Base-by-base conservation (phyloP, 2,329 filamentous ascomycete genomes). In the Scedosporium aurantiacum region DNA sequence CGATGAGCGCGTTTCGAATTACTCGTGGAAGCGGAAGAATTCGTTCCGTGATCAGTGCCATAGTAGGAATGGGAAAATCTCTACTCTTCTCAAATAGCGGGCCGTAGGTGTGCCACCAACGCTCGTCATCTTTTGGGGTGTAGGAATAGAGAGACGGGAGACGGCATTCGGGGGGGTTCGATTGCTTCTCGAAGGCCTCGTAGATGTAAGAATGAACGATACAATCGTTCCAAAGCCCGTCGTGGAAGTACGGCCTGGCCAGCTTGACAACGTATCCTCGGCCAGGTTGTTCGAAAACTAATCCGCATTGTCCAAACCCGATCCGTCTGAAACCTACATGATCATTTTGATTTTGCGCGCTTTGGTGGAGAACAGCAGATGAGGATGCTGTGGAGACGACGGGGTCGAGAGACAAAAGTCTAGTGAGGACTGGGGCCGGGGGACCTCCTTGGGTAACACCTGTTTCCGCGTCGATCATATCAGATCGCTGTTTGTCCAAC, bases 1-100 rank as follows among this genome's bases (percentile, higher is more conserved):
- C 43, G 47, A 70, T 66, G 3, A 71, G 62, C 0, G 61, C 52
- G 0, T 58, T 54, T 2, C 69, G n/a, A n/a, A n/a, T 65, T 18
- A 63, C 5, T 16, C 63, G 27, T 1, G 68, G 66, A 2, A 71
- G 65, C 5, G 70, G 67, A 2, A 64, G 58, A 50, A 71, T 71
- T 4, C 65, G 64, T 47, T 70, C 66, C 0, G 63, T 63, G 14
- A 67, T 32, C 2, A 71, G 62, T 1, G 61, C 64, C 23, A 61
- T 45, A n/a, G 68, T 64, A 1, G 67, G 68, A 4, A 68, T 21
- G 25, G 43, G 43, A 21, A 47, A 47, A 5, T 47, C 43, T 16
- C 3, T 6, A 2, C 5, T 16, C n/a, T 21, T 56, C 25, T 23
- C 52, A 3, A 56, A 14, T 12, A 25, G 16, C 7, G 18, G 52